A percentile compares a stretch with the other conserved stretches of the same genome.
Conservation (phyloP, 1,139 yeast species). For the Diutina rugosa region DNA sequence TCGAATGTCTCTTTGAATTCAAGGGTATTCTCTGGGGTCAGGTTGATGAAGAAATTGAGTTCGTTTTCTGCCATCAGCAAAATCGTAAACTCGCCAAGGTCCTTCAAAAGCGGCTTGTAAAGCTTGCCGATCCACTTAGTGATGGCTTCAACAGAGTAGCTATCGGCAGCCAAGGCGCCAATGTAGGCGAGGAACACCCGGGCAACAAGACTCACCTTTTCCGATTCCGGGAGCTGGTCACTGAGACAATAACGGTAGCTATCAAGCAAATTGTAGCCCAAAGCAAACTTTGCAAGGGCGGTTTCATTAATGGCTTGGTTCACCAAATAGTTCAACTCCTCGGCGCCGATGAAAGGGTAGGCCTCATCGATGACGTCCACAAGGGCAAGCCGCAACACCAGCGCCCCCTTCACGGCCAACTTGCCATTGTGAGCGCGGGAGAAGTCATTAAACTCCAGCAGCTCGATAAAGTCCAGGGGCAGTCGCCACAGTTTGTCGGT, state of each 20-base stretch:
- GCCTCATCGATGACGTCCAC: background rate
- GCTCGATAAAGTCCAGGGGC: constrained; percentile 1
- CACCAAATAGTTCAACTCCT: background rate
- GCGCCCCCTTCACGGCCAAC: background rate
- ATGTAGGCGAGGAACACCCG: background rate
- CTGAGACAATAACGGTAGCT: background rate
- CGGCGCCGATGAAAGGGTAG: background rate
- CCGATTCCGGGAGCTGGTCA: background rate
- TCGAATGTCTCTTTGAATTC: background rate
- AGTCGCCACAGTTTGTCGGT: constrained; percentile 2
- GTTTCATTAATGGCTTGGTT: background rate
- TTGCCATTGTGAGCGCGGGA: background rate
- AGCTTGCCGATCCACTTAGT: background rate
- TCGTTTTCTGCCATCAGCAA: background rate
- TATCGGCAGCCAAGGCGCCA: background rate
- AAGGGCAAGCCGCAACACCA: background rate
- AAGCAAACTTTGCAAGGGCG: background rate
- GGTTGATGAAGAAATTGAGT: background rate
- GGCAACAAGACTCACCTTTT: background rate
- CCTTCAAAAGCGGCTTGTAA: background rate
- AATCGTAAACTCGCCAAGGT: background rate
- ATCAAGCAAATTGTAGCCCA: background rate
- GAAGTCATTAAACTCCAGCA: background rate
- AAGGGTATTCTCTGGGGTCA: background rate
- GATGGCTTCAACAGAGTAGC: background rate